Percentiles rank a stretch among this genome's conserved stretches.
Conservation (phyloP, 169 alveolate genomes). For the Perkinsus olseni region DNA sequence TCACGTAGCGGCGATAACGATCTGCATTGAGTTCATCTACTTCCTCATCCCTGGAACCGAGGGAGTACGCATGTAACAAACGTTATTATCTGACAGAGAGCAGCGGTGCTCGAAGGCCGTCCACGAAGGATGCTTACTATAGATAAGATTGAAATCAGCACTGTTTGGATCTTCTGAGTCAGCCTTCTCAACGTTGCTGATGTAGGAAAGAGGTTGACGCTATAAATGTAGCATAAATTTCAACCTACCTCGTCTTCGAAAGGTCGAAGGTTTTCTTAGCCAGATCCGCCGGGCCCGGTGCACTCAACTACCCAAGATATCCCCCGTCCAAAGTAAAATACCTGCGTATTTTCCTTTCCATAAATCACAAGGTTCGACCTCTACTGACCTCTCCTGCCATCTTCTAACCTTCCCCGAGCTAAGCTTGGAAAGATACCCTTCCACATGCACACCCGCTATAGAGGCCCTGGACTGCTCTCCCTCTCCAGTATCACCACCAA, state of each 20-base stretch:
- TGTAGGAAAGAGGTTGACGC: neutral
- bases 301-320: neutral
- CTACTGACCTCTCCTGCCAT: neutral
- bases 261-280: neutral
- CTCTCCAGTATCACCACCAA: neutral
- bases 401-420: neutral
- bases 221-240: neutral
- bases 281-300: neutral
- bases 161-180: neutral
- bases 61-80: neutral
- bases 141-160: neutral
- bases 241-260: neutral
- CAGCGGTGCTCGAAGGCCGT: neutral
- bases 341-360: neutral
- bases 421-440: neutral
- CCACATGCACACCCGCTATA: neutral
- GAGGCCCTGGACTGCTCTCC: neutral
- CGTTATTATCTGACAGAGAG: neutral
- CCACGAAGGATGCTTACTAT: neutral
- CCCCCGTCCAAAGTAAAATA: neutral
- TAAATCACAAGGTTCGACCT: neutral
- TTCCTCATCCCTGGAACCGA: neutral
- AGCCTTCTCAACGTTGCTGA: neutral
- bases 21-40: neutral
- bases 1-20: neutral